Percentiles rank a stretch among this genome's conserved stretches.
Evolutionary conservation across 192 early-diverging fungal species (phyloP).

Genomic region (Geosiphon pyriformis): DNA sequence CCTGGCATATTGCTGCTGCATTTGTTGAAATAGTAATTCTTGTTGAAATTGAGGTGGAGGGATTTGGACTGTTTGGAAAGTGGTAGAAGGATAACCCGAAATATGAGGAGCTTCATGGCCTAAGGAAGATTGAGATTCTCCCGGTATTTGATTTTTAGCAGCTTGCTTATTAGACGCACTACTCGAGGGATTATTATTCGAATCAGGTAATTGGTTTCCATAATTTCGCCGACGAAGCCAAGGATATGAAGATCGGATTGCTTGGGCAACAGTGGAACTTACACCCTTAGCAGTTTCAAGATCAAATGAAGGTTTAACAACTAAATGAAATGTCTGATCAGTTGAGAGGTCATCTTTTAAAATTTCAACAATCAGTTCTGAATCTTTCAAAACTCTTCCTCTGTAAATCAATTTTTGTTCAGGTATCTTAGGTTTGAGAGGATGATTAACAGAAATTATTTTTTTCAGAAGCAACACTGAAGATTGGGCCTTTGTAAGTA

Average conservation of each 20-base stretch:
- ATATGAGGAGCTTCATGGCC: too few species aligned
- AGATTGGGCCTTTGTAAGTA: conserved; percentile 9
- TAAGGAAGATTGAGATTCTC: too few species aligned
- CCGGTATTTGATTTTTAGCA: too few species aligned
- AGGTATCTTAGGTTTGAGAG: conserved; percentile 8
- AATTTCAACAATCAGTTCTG: conserved; percentile 7
- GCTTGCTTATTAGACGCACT: too few species aligned
- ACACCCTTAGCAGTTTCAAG: background rate
- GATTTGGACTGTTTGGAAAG: background rate
- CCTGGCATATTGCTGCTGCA: background rate
- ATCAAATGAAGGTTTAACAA: conserved; percentile 20
- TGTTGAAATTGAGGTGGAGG: background rate
- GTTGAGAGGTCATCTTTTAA: conserved; percentile 12
- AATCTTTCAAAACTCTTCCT: conserved; percentile 20
- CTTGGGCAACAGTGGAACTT: background rate
- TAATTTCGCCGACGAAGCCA: background rate
- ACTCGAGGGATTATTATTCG: too few species aligned
- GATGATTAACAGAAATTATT: conserved; percentile 11
- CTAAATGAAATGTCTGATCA: conserved; percentile 25
- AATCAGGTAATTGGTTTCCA: too few species aligned
- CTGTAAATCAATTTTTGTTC: conserved; percentile 26
- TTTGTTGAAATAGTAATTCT: background rate
- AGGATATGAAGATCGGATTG: background rate
- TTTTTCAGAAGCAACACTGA: conserved; percentile 20
- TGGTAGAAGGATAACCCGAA: too few species aligned